These are phyloP conservation scores for Globisporangium megalacanthum DNA, from an alignment of 352 stramenopile species.

Conservation along the genomic window DNA sequence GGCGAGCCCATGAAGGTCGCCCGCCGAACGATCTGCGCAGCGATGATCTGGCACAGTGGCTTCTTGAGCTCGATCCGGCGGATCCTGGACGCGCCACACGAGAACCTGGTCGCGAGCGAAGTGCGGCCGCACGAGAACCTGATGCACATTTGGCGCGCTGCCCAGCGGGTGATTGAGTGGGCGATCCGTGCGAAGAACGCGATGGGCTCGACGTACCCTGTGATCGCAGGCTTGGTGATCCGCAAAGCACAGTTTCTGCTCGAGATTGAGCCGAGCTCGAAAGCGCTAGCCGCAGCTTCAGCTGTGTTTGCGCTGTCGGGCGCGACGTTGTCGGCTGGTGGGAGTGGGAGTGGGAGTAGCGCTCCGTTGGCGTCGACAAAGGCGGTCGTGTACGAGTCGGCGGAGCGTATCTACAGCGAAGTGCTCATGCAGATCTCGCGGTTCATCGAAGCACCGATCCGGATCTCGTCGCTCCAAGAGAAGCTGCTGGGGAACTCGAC, in stretches of 20 bases:
- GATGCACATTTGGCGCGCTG: constrained; percentile 87
- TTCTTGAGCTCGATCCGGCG: constrained; percentile 59
- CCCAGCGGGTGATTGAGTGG: constrained; percentile 87
- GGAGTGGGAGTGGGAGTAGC: constrained; percentile 11
- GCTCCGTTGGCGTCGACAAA: constrained; percentile 34
- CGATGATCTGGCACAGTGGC: constrained; percentile 88
- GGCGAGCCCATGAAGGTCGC: constrained; percentile 86
- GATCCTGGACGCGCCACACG: constrained; percentile 27
- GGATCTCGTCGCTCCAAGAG: constrained; percentile 65
- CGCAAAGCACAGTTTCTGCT: constrained; percentile 84
- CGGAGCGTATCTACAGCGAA: constrained; percentile 81
- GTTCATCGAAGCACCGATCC: constrained; percentile 75
- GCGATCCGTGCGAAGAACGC: constrained; percentile 86
- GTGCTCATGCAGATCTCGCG: constrained; percentile 78
- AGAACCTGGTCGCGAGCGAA: constrained; percentile 59
- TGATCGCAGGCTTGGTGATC: constrained; percentile 76
- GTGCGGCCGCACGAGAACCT: constrained; percentile 82
- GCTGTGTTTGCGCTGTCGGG: constrained; percentile 54
- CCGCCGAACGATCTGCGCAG: constrained; percentile 73
- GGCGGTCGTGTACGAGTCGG: constrained; percentile 61
- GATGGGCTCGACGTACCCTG: constrained; percentile 77
- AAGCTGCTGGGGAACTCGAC: constrained; percentile 73
- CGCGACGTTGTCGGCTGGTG: constrained; percentile 16
- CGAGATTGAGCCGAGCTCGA: constrained; percentile 68
- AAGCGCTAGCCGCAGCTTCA: constrained; percentile 59